These are phyloP conservation scores for Coffea eugenioides DNA, from an alignment of 257 asterid species.

Conservation along the genomic window DNA sequence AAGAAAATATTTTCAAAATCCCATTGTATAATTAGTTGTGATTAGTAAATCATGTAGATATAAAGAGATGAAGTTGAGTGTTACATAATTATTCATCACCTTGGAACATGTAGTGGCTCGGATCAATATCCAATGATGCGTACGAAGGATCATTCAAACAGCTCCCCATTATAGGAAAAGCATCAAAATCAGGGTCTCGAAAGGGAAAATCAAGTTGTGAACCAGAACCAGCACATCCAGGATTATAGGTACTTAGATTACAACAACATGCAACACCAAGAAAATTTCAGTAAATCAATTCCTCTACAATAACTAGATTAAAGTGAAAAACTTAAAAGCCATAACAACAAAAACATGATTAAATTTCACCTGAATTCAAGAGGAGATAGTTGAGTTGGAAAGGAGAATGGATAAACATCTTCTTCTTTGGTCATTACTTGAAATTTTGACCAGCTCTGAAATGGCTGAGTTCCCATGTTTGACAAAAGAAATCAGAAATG, in stretches of 20 bases:
- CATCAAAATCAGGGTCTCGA: constrained; percentile 30
- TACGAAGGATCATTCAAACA: constrained; percentile 31
- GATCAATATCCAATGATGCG: constrained; percentile 25
- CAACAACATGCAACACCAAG: background rate
- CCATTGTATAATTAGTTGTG: background rate
- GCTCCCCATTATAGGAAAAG: constrained; percentile 28
- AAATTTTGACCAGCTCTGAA: constrained; percentile 43
- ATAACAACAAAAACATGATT: background rate
- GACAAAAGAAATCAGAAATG: background rate
- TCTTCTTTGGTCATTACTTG: constrained; percentile 35
- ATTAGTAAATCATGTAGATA: background rate
- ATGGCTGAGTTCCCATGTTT: constrained; percentile 32
- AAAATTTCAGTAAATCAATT: background rate
- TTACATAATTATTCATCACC: constrained; percentile 22
- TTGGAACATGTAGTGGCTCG: constrained; percentile 21
- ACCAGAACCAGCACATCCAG: constrained; percentile 19
- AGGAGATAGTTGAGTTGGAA: constrained; percentile 39
- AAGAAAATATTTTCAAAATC: background rate
- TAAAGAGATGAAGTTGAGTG: background rate
- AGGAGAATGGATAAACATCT: constrained; percentile 33
- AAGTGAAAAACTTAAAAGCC: background rate
- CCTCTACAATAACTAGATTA: background rate
- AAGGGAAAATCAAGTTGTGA: constrained; percentile 18
- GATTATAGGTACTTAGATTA: constrained; percentile 21
- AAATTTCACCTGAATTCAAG: constrained; percentile 49